A percentile compares a stretch with the other conserved stretches of the same genome.
These are phyloP conservation scores for Hyaloscypha finlandica DNA, from an alignment of 495 filamentous ascomycete species.

Conservation along the genomic window DNA sequence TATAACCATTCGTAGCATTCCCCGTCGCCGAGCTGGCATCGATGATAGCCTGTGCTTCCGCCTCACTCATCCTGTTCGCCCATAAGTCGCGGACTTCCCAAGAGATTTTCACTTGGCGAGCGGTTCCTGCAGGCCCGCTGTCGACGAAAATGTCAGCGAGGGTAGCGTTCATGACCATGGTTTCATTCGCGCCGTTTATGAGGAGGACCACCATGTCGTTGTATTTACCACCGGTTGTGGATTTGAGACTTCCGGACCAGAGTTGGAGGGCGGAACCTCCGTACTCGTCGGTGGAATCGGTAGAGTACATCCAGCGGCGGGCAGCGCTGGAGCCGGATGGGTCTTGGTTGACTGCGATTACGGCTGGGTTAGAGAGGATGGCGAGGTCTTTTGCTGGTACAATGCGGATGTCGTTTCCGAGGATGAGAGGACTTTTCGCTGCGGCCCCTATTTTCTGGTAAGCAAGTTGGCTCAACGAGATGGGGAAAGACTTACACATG, in stretches of 20 bases:
- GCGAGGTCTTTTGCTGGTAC: conserved; percentile 46
- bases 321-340: conserved; percentile 39
- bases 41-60: conserved; percentile 45
- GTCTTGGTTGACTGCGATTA: conserved; percentile 67
- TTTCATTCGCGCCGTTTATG: conserved; percentile 47
- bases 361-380: conserved; percentile 58
- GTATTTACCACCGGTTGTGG: conserved; percentile 38
- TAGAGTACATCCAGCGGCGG: conserved; percentile 43
- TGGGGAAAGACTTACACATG: conserved; percentile 30
- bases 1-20: conserved; percentile 35
- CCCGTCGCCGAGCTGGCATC: conserved; percentile 33
- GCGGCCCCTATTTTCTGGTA: conserved; percentile 35
- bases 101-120: conserved; percentile 36
- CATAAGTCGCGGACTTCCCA: conserved; percentile 62
- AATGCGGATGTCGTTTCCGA: conserved; percentile 47
- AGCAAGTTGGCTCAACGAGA: not conserved
- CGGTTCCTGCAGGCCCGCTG: conserved; percentile 41
- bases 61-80: conserved; percentile 53
- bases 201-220: conserved; percentile 51
- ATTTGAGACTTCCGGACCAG: conserved; percentile 46
- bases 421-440: conserved; percentile 38
- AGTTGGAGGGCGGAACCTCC: conserved; percentile 48
- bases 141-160: conserved; percentile 57
- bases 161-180: conserved; percentile 49
- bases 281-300: conserved; percentile 34